Evolutionary conservation across 2,329 filamentous ascomycete genomes (phyloP).

Genomic region (Teratosphaeria nubilosa): DNA sequence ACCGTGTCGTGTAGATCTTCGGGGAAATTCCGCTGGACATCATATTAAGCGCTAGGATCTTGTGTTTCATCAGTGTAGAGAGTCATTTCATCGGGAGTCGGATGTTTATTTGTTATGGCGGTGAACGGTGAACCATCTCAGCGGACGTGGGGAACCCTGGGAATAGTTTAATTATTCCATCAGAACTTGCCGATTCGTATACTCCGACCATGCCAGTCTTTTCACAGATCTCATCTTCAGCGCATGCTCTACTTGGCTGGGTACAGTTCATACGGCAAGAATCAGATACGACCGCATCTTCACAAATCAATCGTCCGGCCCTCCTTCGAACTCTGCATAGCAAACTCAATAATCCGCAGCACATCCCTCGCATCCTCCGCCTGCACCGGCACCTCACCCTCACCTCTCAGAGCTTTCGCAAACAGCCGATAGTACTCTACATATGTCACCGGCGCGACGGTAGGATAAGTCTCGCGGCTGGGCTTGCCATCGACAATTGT

Average conservation of each 20-base stretch:
- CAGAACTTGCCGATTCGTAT: background rate
- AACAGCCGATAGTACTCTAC: slow-evolving; percentile 53
- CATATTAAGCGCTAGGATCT: too few relatives aligned
- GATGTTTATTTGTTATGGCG: too few relatives aligned
- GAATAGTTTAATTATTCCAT: background rate
- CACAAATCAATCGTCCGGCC: slow-evolving; percentile 33
- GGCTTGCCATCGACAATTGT: slow-evolving; percentile 38
- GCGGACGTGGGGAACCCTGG: too few relatives aligned
- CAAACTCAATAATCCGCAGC: slow-evolving; percentile 47
- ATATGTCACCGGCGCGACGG: slow-evolving; percentile 58
- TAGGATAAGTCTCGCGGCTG: slow-evolving; percentile 43
- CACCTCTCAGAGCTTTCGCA: slow-evolving; percentile 42
- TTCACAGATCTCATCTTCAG: background rate
- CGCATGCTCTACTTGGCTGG: background rate
- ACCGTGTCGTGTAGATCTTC: too few relatives aligned
- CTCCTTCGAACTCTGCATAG: slow-evolving; percentile 42
- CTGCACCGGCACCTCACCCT: slow-evolving; percentile 44
- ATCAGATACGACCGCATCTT: background rate
- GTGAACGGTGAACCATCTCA: too few relatives aligned
- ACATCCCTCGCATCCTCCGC: slow-evolving; percentile 44
- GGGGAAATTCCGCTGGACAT: too few relatives aligned
- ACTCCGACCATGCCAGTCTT: background rate
- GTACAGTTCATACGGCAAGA: too few relatives aligned
- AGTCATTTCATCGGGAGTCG: too few relatives aligned
- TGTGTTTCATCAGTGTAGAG: too few relatives aligned